phyloP scores from a whole-genome alignment of 768 basidiomycete species.

The Pulveroboletus sp. region DNA sequence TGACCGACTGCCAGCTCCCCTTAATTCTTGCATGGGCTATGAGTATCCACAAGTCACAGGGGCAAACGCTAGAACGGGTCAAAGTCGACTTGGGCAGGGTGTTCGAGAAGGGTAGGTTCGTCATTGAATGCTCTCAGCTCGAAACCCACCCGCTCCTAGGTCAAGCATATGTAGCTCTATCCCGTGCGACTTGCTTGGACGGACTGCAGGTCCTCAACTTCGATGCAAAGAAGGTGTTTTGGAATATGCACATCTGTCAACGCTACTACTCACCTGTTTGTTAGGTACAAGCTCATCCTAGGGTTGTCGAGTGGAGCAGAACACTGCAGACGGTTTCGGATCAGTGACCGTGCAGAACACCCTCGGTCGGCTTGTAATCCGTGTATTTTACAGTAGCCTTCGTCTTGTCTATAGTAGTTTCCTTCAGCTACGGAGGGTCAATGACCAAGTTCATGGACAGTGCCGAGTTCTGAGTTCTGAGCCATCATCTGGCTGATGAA shows the following conservation, averaged over 20 bases:
- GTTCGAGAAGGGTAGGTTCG: constrained; percentile 78
- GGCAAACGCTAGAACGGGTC: constrained; percentile 92
- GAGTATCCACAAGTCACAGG: constrained; percentile 98
- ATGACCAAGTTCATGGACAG: not conserved
- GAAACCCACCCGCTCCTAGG: constrained; percentile 38
- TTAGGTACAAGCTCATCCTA: constrained; percentile 69
- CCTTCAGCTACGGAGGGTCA: not conserved
- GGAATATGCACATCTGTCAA: not conserved
- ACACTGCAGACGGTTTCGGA: constrained; percentile 50
- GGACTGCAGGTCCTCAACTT: constrained; percentile 85
- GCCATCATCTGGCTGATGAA: no score
- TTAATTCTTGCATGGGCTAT: constrained; percentile 95
- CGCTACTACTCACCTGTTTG: constrained; percentile 2
- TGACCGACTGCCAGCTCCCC: constrained; percentile 53
- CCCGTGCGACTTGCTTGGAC: constrained; percentile 80
- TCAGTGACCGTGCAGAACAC: constrained; percentile 5
- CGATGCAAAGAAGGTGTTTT: constrained; percentile 59
- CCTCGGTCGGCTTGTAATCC: not conserved
- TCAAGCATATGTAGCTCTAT: constrained; percentile 88
- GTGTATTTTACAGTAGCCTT: not conserved
- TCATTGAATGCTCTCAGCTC: not conserved
- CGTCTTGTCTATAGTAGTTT: constrained; percentile 1
- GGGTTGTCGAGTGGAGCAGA: constrained; percentile 67
- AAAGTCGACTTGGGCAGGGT: constrained; percentile 91
- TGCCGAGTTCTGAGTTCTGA: no score